Percentiles rank a stretch among this genome's conserved stretches.
Evolutionary conservation across 2,329 filamentous ascomycete species (phyloP).

Genomic region (Keithomyces neogunnii): DNA sequence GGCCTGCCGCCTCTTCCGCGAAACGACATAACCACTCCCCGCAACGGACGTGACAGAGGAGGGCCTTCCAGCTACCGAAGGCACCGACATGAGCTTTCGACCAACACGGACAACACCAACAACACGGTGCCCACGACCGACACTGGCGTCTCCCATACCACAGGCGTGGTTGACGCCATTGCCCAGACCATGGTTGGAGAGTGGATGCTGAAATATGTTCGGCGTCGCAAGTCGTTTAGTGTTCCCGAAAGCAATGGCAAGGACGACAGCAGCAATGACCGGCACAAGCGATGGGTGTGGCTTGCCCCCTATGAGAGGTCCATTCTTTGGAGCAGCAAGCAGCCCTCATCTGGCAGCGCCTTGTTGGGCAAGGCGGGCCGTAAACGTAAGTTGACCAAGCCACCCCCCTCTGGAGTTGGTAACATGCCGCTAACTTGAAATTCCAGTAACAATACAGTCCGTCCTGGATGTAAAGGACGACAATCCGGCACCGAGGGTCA

Average conservation of each 20-base stretch:
- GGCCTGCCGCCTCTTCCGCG: conserved; percentile 62
- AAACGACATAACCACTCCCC: conserved; percentile 61
- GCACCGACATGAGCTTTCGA: conserved; percentile 51
- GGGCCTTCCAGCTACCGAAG: conserved; percentile 32
- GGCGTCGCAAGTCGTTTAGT: conserved; percentile 84
- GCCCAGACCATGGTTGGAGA: conserved; percentile 98
- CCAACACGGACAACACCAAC: conserved; percentile 33
- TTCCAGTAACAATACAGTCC: conserved; percentile 84
- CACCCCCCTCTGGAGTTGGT: not conserved
- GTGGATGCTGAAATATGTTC: conserved; percentile 90
- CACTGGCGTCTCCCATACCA: conserved; percentile 54
- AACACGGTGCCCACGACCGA: conserved; percentile 34
- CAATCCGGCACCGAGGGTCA: conserved; percentile 70
- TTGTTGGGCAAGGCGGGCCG: conserved; percentile 90
- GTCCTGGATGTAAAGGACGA: conserved; percentile 96
- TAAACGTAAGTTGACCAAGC: conserved; percentile 61
- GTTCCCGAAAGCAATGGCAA: conserved; percentile 58
- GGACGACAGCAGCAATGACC: conserved; percentile 64
- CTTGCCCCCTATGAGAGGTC: conserved; percentile 91
- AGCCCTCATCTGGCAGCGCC: conserved; percentile 79
- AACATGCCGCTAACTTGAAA: conserved; percentile 19
- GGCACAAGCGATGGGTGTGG: conserved; percentile 98
- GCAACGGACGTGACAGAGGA: conserved; percentile 28
- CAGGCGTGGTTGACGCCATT: conserved; percentile 88
- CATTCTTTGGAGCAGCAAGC: conserved; percentile 97